A percentile compares a stretch with the other conserved stretches of the same genome.
These are phyloP conservation scores for Boletales sp. DNA, from an alignment of 768 basidiomycete genomes.

Conservation along the genomic window DNA sequence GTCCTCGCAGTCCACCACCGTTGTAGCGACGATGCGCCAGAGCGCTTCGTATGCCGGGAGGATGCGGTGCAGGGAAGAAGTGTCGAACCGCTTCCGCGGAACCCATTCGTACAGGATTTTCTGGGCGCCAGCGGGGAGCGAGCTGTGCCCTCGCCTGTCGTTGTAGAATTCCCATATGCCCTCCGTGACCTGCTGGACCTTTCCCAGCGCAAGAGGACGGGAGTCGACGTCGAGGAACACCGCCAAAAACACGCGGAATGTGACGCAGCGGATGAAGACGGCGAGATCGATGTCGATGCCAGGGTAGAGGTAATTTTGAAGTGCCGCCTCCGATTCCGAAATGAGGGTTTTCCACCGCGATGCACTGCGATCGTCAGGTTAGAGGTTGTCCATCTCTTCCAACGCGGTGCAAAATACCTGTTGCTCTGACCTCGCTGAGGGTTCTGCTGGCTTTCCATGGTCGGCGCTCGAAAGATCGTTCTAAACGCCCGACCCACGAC, in stretches of 20 bases:
- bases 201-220: constrained; percentile 15
- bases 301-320: constrained; percentile 10
- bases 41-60: constrained; percentile 61
- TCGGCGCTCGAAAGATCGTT: constrained; percentile 7
- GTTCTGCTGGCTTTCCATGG: constrained; percentile 4
- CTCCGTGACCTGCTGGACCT: constrained; percentile 35
- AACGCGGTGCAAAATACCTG: constrained; percentile 12
- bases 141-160: constrained; percentile 20
- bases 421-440: constrained; percentile 1
- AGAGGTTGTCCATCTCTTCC: not conserved
- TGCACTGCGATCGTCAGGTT: not conserved
- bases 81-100: constrained; percentile 18
- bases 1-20: constrained; percentile 32
- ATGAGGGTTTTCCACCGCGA: constrained; percentile 17
- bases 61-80: constrained; percentile 44
- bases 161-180: constrained; percentile 45
- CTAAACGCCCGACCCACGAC: not conserved
- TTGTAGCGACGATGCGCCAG: constrained; percentile 57
- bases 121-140: constrained; percentile 34
- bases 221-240: constrained; percentile 39
- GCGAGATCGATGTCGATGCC: constrained; percentile 29
- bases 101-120: constrained; percentile 39
- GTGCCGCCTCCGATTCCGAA: constrained; percentile 6
- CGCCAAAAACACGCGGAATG: constrained; percentile 40
- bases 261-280: constrained; percentile 41